Evolutionary conservation across 768 basidiomycete species (phyloP), one percentile per base, ranked within the genome.

Genomic region (Gelatoporia subvermispora): DNA sequence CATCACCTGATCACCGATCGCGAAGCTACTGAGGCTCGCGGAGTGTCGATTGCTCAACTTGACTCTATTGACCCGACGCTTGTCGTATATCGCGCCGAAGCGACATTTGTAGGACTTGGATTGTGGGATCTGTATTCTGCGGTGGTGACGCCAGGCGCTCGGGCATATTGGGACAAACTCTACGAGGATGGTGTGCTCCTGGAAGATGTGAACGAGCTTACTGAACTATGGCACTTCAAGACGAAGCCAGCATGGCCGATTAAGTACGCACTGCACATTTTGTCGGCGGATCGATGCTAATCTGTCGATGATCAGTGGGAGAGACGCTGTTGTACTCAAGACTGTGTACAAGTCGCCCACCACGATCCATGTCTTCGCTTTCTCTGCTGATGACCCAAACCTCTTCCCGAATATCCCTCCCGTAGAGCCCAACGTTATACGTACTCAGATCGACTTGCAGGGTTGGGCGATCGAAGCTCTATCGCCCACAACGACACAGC

Each of bases 301-400:
- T 39, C 7, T 17, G 31, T 20, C 11, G 13, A 18, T 46, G 18
- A 40, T 17, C 35, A 95, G 93, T 60, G 88, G 93, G 40, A 80
- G 95, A 49, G 95, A 98, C 61, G 76, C 86, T 16, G 88, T 97
- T 37, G 78, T 94, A 18, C 78, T 99, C 8, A 90, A 89, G 66
- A 98, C 96, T 0, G 89, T 95, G 3, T 99, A 98, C 73, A 98
- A 97, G 64, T 96, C 93, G 0, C 91, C 93, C 0, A 89, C 86
- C 0, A 88, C 93, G 1, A 88, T 96, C 17, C 96, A 99, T 55
- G 83, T 98, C 17, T 97, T 98, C 65, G 84, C 88, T 1, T 96
- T 96, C 68, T 96, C 94, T 3, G 88, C 84, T 0, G 93, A 97
- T 55, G 92, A 97, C 56, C 79, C 79, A 44, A 81, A 88, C 47